Conservation (phyloP, 352 stramenopile species). For the Halophytophthora batemanensis region DNA sequence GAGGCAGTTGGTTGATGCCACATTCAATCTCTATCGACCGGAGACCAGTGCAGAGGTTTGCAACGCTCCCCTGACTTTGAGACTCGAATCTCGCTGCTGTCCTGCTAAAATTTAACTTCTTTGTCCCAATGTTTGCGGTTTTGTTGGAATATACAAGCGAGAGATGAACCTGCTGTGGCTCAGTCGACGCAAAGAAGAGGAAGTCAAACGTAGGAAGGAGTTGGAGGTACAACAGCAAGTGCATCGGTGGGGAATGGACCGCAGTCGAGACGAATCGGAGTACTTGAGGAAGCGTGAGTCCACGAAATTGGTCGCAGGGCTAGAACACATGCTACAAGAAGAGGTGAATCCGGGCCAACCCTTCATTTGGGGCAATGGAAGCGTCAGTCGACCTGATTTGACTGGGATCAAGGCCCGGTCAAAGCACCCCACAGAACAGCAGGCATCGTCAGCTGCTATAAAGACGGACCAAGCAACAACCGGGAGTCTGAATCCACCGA, state of each 20-base stretch:
- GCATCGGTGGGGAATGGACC: slow-evolving; percentile 53
- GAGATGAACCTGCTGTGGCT: slow-evolving; percentile 75
- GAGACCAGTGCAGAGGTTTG: slow-evolving; percentile 66
- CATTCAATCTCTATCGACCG: slow-evolving; percentile 54
- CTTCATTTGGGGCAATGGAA: slow-evolving; percentile 13
- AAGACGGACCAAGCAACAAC: background rate
- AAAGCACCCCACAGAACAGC: slow-evolving; percentile 8
- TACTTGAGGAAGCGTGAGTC: slow-evolving; percentile 61
- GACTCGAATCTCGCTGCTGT: background rate
- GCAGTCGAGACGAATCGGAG: slow-evolving; percentile 70
- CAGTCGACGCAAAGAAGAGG: slow-evolving; percentile 44
- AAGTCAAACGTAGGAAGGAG: slow-evolving; percentile 36
- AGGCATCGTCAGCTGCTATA: background rate
- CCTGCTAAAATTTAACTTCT: background rate
- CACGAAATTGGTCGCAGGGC: slow-evolving; percentile 47
- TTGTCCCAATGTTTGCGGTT: background rate
- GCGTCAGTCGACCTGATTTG: slow-evolving; percentile 14
- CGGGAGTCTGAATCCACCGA: background rate
- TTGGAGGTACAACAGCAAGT: slow-evolving; percentile 47
- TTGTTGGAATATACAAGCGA: slow-evolving; percentile 23
- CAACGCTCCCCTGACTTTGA: background rate
- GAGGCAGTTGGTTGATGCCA: slow-evolving; percentile 37
- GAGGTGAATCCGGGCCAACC: slow-evolving; percentile 18
- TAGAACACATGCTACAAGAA: slow-evolving; percentile 30
- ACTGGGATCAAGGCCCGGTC: slow-evolving; percentile 4